phyloP scores from a whole-genome alignment of 352 stramenopile species.

The Hyphochytrium catenoides region DNA sequence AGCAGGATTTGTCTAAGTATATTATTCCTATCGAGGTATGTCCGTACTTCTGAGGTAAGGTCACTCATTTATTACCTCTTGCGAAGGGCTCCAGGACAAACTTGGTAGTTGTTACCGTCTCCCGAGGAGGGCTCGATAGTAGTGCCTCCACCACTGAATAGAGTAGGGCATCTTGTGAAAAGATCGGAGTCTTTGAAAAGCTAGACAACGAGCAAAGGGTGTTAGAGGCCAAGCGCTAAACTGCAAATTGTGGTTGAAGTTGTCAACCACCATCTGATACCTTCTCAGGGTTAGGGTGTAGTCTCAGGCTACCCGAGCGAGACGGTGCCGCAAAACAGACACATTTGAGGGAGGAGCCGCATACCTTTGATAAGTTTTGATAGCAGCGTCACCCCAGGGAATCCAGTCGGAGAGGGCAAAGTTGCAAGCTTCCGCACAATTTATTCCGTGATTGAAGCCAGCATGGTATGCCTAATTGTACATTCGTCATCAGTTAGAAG shows the following conservation, averaged over 20 bases:
- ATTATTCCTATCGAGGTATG: no score
- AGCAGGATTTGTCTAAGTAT: no score
- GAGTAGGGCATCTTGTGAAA: constrained; percentile 55
- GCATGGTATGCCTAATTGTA: constrained; percentile 90
- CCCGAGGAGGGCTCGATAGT: constrained; percentile 3
- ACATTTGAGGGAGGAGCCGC: neutral
- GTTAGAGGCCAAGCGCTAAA: no score
- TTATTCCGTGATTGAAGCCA: constrained; percentile 93
- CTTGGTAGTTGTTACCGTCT: no score
- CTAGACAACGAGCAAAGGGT: constrained; percentile 13
- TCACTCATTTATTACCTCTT: no score
- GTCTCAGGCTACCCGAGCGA: no score
- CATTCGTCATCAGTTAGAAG: no score
- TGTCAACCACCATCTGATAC: no score
- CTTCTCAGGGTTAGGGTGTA: no score
- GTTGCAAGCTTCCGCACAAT: constrained; percentile 67
- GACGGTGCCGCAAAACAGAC: neutral
- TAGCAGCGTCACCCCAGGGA: constrained; percentile 37
- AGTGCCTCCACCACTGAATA: constrained; percentile 33
- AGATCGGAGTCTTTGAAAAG: constrained; percentile 51
- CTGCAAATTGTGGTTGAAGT: no score
- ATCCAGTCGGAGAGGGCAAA: constrained; percentile 69
- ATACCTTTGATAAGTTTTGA: constrained; percentile 27
- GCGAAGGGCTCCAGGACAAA: no score
- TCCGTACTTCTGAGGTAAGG: no score